Base-by-base conservation (phyloP, 257 asterid genomes). In the Fraxinus excelsior region DNA sequence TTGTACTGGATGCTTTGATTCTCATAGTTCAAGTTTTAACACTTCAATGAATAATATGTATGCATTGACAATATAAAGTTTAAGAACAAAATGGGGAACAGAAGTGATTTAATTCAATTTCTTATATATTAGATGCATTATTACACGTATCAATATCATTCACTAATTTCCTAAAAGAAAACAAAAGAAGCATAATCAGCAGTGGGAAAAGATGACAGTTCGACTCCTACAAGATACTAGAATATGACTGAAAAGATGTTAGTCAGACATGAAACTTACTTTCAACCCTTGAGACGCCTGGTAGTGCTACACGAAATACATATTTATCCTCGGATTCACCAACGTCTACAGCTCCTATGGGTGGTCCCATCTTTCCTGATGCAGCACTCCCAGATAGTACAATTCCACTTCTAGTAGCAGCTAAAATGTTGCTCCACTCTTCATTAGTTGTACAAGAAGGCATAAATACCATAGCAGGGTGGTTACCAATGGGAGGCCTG, bases 241-340 rank as follows among this genome's bases (percentile, higher is more conserved):
- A 21, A 58, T 58, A n/a, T 58, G 67, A 58, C 23, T 12, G 14
- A 58, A 58, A 5, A 58, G 14, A n/a, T 23, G 67, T 58, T 58
- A 58, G 31, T 21, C 16, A 58, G 12, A 42, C 34, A 26, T 62
- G 82, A 40, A 67, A 78, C 89, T 82, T 81, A 86, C 88, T 80
- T 72, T 72, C 76, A 37, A 84, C 90, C 53, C 84, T 80, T 75
- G 76, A 51, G 31, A 84, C 90, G 26, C 90, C 90, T 16, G 90
- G 90, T 23, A 86, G 90, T 44, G 90, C 78, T 56, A 86, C 85
- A 68, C 88, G 87, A 73, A 86, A 86, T 25, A 84, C 38, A 75
- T 83, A 84, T 67, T 84, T 84, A 70, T 80, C 80, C 70, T 77
- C 82, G 35, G 86, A 84, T 78, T 86, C 85, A 62, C 76, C 81